Conservation (phyloP, 2,329 filamentous ascomycete genomes). For the Ophiostoma ulmi region DNA sequence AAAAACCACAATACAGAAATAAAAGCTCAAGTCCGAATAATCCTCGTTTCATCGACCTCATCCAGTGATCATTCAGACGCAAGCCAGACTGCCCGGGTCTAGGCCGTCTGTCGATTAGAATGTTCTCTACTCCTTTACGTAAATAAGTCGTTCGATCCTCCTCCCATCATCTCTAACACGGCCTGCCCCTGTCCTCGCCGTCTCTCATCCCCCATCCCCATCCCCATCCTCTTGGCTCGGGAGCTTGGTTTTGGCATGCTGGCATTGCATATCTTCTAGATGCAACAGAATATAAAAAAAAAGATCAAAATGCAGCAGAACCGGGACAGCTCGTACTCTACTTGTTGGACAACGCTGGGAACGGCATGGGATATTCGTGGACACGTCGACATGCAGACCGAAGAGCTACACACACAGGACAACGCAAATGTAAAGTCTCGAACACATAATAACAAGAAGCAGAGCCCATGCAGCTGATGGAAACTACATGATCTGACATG, state of each 20-base stretch:
- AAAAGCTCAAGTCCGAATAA: neutral
- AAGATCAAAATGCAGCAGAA: neutral
- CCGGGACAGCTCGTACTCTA: neutral
- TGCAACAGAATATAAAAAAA: neutral
- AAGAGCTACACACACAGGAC: neutral
- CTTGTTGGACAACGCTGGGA: neutral
- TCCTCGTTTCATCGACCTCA: neutral
- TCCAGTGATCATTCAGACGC: neutral
- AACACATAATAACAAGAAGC: too few relatives aligned
- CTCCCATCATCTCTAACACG: neutral
- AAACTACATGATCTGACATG: constrained; percentile 14
- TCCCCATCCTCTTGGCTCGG: neutral
- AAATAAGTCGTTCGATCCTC: too few relatives aligned
- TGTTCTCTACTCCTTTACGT: neutral
- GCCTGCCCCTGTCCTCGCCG: neutral
- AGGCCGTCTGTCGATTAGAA: neutral
- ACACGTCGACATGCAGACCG: neutral
- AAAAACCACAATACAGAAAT: neutral
- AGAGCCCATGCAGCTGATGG: neutral
- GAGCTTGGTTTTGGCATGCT: neutral
- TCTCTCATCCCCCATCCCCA: too few relatives aligned
- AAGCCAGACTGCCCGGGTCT: neutral
- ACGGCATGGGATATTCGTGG: neutral
- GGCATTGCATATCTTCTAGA: neutral
- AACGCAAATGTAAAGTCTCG: too few relatives aligned